Percentiles rank a stretch among this genome's conserved stretches.
phyloP scores from a whole-genome alignment of 2,329 filamentous ascomycete species.

The Cladosporium sphaerospermum region DNA sequence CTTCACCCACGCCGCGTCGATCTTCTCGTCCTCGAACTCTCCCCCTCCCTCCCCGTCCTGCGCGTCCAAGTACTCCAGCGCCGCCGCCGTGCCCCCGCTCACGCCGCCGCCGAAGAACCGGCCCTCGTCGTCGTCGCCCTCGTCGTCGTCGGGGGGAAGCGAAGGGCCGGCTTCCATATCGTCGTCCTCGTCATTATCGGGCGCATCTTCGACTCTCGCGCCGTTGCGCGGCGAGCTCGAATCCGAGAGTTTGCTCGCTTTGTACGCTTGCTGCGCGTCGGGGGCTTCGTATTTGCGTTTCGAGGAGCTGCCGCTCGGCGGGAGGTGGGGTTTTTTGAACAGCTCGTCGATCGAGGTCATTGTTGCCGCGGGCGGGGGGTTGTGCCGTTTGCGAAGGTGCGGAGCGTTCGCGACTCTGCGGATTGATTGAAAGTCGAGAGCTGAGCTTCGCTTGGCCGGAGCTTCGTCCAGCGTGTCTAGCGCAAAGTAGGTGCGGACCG shows the following conservation, averaged over 20 bases:
- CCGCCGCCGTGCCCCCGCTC: conserved; percentile 69
- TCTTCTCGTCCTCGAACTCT: conserved; percentile 59
- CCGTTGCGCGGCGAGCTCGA: conserved; percentile 39
- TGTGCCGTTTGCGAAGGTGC: not conserved
- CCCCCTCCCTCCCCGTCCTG: conserved; percentile 45
- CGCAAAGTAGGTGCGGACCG: not conserved
- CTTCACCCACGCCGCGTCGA: conserved; percentile 78
- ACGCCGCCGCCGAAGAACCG: conserved; percentile 94
- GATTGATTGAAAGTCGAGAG: too few relatives aligned
- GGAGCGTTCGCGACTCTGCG: too few relatives aligned
- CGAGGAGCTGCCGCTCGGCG: conserved; percentile 23
- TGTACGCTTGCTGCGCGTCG: conserved; percentile 53
- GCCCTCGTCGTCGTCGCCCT: conserved; percentile 77
- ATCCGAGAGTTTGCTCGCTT: conserved; percentile 49
- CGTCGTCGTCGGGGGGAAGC: conserved; percentile 42
- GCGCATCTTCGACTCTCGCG: conserved; percentile 47
- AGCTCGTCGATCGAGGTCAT: conserved; percentile 60
- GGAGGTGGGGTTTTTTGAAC: conserved; percentile 51
- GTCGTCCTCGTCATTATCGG: conserved; percentile 47
- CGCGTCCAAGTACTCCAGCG: conserved; percentile 80
- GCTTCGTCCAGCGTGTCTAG: too few relatives aligned
- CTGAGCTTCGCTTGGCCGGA: too few relatives aligned
- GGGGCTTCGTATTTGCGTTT: conserved; percentile 56
- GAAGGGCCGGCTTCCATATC: conserved; percentile 34
- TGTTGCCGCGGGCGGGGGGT: not conserved